Evolutionary conservation across 2,329 filamentous ascomycete species (phyloP).

Genomic region (Arthrinium phaeospermum): DNA sequence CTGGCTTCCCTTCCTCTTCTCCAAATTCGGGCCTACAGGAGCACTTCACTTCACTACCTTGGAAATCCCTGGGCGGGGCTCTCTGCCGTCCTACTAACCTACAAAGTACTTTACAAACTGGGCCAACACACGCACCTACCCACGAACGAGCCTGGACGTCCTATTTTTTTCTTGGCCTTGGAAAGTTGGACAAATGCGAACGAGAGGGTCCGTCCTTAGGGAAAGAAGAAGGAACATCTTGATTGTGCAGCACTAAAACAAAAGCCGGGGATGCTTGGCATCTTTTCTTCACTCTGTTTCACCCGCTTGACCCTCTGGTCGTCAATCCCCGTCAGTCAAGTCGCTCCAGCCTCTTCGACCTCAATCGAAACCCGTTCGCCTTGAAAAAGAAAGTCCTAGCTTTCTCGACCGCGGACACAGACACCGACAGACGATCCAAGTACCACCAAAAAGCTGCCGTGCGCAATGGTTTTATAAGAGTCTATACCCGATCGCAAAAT

Average conservation of each 20-base stretch:
- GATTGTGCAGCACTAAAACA: not conserved
- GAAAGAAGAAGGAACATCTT: not conserved
- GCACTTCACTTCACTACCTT: not conserved
- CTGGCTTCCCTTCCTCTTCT: not conserved
- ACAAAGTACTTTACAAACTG: not conserved
- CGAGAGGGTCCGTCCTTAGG: not conserved
- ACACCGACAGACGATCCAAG: not conserved
- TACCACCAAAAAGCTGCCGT: not conserved
- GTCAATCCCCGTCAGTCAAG: not conserved
- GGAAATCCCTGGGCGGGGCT: not conserved
- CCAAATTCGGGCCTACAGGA: not conserved
- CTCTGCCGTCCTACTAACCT: not conserved
- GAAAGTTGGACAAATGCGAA: not conserved
- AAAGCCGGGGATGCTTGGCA: not conserved
- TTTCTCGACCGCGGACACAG: not conserved
- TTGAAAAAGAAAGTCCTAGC: constrained; percentile 1
- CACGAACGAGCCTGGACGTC: not conserved
- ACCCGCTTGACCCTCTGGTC: not conserved
- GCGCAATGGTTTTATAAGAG: constrained; percentile 19
- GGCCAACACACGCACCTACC: not conserved
- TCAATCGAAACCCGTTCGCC: not conserved
- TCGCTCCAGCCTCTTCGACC: not conserved
- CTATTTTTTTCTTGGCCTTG: not conserved
- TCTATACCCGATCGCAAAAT: constrained; percentile 9
- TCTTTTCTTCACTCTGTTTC: not conserved